Conservation (phyloP, 106 monocot species). For the Dactylorhiza incarnata region DNA sequence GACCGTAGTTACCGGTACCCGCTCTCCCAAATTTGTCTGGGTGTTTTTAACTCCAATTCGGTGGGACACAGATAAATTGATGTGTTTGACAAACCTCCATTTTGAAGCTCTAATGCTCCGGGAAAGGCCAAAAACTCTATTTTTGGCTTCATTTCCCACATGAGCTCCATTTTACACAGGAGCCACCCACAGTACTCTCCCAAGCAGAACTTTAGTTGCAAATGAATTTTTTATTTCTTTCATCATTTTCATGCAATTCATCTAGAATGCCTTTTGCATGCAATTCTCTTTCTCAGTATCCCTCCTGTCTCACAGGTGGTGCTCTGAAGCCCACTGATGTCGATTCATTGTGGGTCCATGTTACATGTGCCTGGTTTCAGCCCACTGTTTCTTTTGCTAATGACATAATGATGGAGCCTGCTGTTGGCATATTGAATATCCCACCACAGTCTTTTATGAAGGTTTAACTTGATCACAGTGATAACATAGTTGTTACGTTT, state of each 20-base stretch:
- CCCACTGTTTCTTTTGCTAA: slow-evolving; percentile 86
- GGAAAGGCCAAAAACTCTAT: too few species aligned
- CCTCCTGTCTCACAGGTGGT: slow-evolving; percentile 39
- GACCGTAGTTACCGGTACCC: too few species aligned
- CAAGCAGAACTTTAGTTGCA: too few species aligned
- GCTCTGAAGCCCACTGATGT: slow-evolving; percentile 90
- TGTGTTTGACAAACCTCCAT: too few species aligned
- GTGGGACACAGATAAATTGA: too few species aligned
- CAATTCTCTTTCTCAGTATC: neutral
- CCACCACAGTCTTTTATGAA: slow-evolving; percentile 61
- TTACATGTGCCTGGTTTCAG: slow-evolving; percentile 99
- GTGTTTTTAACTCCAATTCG: too few species aligned
- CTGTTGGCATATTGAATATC: slow-evolving; percentile 78
- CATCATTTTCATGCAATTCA: neutral
- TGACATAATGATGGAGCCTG: slow-evolving; percentile 91
- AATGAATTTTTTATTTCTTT: neutral
- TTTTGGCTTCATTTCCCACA: too few species aligned
- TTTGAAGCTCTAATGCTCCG: too few species aligned
- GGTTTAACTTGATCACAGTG: slow-evolving; percentile 26
- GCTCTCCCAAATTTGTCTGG: too few species aligned
- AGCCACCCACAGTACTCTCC: too few species aligned
- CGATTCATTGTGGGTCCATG: slow-evolving; percentile 84
- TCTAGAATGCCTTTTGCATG: neutral
- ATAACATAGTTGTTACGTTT: neutral
- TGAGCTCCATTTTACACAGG: too few species aligned